phyloP scores from a whole-genome alignment of 805 yeast species.

The Myxozyma mucilagina region DNA sequence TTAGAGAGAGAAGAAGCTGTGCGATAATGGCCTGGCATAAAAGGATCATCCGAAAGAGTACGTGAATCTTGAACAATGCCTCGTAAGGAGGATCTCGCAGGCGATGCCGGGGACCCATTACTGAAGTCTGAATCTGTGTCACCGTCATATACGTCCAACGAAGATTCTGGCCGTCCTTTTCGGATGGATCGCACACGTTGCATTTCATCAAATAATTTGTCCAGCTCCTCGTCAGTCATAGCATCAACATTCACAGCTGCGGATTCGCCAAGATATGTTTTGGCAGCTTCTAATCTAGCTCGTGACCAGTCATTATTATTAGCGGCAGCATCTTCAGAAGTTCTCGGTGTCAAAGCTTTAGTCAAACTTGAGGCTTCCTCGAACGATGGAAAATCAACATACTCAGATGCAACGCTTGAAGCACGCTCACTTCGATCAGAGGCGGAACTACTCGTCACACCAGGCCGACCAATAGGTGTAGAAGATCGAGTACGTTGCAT shows the following conservation, averaged over 20 bases:
- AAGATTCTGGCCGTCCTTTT: conserved; percentile 20
- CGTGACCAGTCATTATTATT: conserved; percentile 19
- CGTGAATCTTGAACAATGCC: not conserved
- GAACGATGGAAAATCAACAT: conserved; percentile 16
- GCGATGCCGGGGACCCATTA: conserved; percentile 5
- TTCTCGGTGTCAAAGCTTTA: conserved; percentile 1
- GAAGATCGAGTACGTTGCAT: not conserved
- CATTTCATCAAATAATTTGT: conserved; percentile 28
- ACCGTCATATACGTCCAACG: conserved; percentile 10
- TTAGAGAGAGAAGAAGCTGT: conserved; percentile 1
- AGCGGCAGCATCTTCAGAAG: conserved; percentile 3
- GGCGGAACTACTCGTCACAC: conserved; percentile 1
- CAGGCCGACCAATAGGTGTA: conserved; percentile 2
- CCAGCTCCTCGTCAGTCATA: conserved; percentile 28
- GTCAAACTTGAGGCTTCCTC: conserved; percentile 9
- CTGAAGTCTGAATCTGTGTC: conserved; percentile 19
- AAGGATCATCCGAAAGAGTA: conserved; percentile 2
- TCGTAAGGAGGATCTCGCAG: not conserved
- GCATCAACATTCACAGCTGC: conserved; percentile 12
- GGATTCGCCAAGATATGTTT: conserved; percentile 22
- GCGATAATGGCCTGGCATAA: not conserved
- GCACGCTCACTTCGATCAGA: conserved; percentile 17
- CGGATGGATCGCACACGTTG: conserved; percentile 23
- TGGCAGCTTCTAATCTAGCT: conserved; percentile 28
- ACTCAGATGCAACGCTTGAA: conserved; percentile 14